Conservation (phyloP, 2,329 filamentous ascomycete species). For the Fusarium sp. region DNA sequence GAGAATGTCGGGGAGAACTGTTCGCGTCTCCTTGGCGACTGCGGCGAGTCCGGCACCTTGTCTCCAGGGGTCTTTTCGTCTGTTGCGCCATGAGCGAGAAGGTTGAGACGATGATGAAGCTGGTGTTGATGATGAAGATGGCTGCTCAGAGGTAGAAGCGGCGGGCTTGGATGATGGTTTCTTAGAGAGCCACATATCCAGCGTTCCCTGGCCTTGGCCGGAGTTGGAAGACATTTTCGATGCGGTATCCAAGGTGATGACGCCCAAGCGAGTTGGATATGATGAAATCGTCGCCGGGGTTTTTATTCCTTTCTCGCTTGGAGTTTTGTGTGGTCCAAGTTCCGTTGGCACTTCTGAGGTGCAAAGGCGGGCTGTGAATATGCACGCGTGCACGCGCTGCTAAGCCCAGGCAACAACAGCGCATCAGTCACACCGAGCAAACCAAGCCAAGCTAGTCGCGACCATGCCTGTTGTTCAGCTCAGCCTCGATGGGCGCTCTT, state of each 20-base stretch:
- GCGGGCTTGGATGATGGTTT: slow-evolving; percentile 16
- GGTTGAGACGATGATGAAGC: slow-evolving; percentile 18
- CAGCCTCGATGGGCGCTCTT: neutral
- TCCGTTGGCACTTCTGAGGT: neutral
- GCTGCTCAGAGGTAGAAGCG: slow-evolving; percentile 13
- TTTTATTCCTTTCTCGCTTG: neutral
- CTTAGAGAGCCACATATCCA: slow-evolving; percentile 45
- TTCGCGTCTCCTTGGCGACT: slow-evolving; percentile 60
- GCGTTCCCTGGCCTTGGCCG: slow-evolving; percentile 38
- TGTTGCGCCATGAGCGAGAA: slow-evolving; percentile 8
- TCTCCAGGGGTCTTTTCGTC: slow-evolving; percentile 32
- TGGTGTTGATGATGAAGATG: slow-evolving; percentile 15
- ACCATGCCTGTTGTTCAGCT: slow-evolving; percentile 4
- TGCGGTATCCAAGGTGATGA: neutral
- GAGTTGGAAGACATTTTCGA: slow-evolving; percentile 19
- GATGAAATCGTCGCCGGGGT: neutral
- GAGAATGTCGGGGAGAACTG: slow-evolving; percentile 60
- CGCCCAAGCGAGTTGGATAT: neutral
- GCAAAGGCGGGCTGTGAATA: neutral
- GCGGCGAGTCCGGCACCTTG: slow-evolving; percentile 50
- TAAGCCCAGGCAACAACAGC: slow-evolving; percentile 38
- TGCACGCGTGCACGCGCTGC: neutral
- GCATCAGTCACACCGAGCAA: slow-evolving; percentile 13
- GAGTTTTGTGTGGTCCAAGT: neutral
- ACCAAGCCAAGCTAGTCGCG: slow-evolving; percentile 11